Base-by-base conservation (phyloP, 2,329 filamentous ascomycete genomes). In the Colletotrichum tropicicola region DNA sequence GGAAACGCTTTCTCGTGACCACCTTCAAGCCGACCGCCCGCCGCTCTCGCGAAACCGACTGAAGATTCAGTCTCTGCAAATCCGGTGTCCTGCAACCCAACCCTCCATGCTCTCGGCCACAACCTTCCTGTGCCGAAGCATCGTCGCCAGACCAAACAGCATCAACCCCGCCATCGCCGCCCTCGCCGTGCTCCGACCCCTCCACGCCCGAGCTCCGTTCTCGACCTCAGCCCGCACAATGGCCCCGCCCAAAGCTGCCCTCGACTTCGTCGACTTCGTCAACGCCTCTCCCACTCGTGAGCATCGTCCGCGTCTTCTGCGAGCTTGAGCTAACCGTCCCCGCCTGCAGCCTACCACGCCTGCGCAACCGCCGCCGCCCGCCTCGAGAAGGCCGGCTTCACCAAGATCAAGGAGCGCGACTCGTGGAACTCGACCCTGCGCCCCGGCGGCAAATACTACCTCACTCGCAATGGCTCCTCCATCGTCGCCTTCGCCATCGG, bases 401-500 rank as follows among this genome's bases (percentile, higher is more conserved):
- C 88, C 72, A 88, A 91, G 72, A 92, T 99, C 80, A 92, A 90
- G 84, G 95, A 98, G 80, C 92, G 92, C 72, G 93, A 98, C 74
- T 89, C 92, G 48, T 98, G 96, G 95, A 87, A 91, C 13, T 89
- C 91, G 1, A 88, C 86, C 47, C 87, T 97, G 67, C 87, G 89
- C 61, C 93, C 94, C 21, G 94, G 95, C 68, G 94, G 95, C 68
- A 98, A 97, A 80, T 98, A 98, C 85, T 98, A 94, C 81, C 88
- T 98, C 73, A 98, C 95, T 49, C 91, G 95, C 69, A 98, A 98
- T 81, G 91, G 88, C 64, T 97, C 94, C 25, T 97, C 95, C 51
- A 92, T 98, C 69, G 89, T 97, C 63, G 94, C 94, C 68, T 98
- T 98, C 79, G 92, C 93, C 67, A 91, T 98, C 73, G 95, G 95